Base-by-base conservation (phyloP, 208 protist genomes). In the Trypanosoma mega region DNA sequence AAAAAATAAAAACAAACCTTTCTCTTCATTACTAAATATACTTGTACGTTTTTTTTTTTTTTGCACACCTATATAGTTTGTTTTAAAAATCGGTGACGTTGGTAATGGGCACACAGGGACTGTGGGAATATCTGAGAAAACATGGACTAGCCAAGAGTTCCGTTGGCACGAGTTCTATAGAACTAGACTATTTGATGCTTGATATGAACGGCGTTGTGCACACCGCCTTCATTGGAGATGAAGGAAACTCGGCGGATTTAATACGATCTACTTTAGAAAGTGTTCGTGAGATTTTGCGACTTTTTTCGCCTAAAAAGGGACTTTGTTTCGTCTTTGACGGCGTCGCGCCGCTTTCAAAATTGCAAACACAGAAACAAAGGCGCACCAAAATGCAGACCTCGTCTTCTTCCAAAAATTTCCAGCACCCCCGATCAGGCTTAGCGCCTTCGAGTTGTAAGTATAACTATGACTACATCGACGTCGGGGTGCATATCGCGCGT, bases 141-240 rank as follows among this genome's bases (percentile, higher is more conserved):
- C 88, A 92, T 66, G 37, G 77, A 41, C 60, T 90, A 21, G 64
- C 49, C 14, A 70, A 67, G 48, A 4, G 50, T 23, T 16, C 48
- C 29, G 45, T 21, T 48, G 8, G 11, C 21, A 48, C 4, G 12
- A 45, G n/a, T 46, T 72, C 69, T 18, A 52, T 85, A 37, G 43
- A 53, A 18, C 72, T 82, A 1, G 43, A 81, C 30, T 82, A 96
- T 62, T 66, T 96, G 23, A 52, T 92, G 12, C 26, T 96, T 11
- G 89, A 96, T 61, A 96, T 96, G 89, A 96, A 96, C 55, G 53
- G 69, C 8, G 36, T 96, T 18, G 23, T 96, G 29, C 89, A 96
- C 68, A 47, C 47, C 16, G 49, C 67, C 23, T 87, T 87, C 63
- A 16, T 30, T 9, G 16, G 50, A 11, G 47, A 44, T 9, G 43